Percentiles rank a stretch among this genome's conserved stretches.
Conservation (phyloP, 345 rosid species). For the Salix caprea region DNA sequence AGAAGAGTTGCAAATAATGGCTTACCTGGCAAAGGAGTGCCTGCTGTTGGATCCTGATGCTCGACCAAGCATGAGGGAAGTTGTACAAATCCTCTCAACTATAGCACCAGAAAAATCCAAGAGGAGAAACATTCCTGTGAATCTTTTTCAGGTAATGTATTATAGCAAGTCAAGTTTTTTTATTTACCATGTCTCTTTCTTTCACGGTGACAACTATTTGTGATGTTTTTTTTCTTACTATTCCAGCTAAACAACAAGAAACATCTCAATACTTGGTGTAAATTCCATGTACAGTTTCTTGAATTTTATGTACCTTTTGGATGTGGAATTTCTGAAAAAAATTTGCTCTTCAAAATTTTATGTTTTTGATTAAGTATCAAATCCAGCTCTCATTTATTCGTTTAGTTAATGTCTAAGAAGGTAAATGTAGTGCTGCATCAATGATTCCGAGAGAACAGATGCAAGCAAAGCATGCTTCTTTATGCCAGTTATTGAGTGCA, state of each 20-base stretch:
- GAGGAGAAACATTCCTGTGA: conserved; percentile 60
- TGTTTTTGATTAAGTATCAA: not conserved
- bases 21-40: conserved; percentile 93
- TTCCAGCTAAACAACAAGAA: not conserved
- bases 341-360: not conserved
- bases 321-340: not conserved
- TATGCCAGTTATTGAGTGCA: not conserved
- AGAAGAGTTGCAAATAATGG: conserved; percentile 92
- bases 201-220: not conserved
- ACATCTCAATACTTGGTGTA: not conserved
- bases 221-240: not conserved
- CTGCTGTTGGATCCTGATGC: conserved; percentile 81
- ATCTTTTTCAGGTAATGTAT: conserved; percentile 53
- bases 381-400: not conserved
- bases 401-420: not conserved
- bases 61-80: conserved; percentile 94
- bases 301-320: not conserved
- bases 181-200: not conserved
- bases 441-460: not conserved
- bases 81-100: conserved; percentile 91
- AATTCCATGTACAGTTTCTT: not conserved
- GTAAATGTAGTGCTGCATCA: not conserved
- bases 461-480: not conserved
- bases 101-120: conserved; percentile 67
- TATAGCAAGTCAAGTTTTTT: not conserved